Evolutionary conservation across 768 basidiomycete species (phyloP).

Genomic region (Tulasnella calospora): DNA sequence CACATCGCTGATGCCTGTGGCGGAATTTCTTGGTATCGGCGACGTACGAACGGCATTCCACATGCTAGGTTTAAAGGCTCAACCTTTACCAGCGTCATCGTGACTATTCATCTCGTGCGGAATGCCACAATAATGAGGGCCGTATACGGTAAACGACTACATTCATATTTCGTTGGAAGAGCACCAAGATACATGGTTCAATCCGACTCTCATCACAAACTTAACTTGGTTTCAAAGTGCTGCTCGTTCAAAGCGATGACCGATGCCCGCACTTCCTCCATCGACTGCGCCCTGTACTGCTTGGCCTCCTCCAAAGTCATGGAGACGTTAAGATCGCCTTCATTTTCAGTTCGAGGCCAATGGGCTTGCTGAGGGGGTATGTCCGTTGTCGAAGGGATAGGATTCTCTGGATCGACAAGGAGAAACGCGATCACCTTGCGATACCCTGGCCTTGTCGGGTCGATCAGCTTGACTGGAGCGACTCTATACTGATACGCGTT

Average conservation of each 20-base stretch:
- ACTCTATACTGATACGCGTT: slow-evolving; percentile 22
- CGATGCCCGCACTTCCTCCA: neutral
- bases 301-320: neutral
- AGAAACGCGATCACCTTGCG: slow-evolving; percentile 14
- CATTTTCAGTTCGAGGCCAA: neutral
- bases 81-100: too few relatives aligned
- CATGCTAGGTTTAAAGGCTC: too few relatives aligned
- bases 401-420: slow-evolving; percentile 11
- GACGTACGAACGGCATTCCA: too few relatives aligned
- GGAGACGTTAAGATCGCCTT: neutral
- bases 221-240: neutral
- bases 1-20: too few relatives aligned
- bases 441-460: slow-evolving; percentile 20
- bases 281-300: neutral
- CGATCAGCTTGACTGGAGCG: slow-evolving; percentile 13
- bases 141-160: too few relatives aligned
- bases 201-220: neutral
- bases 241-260: neutral
- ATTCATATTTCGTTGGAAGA: too few relatives aligned
- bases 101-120: too few relatives aligned
- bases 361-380: neutral
- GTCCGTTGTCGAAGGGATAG: slow-evolving; percentile 4
- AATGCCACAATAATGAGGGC: too few relatives aligned
- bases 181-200: too few relatives aligned
- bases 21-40: too few relatives aligned